phyloP scores from a whole-genome alignment of 345 rosid genomes.

The rapeseed (Brassica napus) region DNA sequence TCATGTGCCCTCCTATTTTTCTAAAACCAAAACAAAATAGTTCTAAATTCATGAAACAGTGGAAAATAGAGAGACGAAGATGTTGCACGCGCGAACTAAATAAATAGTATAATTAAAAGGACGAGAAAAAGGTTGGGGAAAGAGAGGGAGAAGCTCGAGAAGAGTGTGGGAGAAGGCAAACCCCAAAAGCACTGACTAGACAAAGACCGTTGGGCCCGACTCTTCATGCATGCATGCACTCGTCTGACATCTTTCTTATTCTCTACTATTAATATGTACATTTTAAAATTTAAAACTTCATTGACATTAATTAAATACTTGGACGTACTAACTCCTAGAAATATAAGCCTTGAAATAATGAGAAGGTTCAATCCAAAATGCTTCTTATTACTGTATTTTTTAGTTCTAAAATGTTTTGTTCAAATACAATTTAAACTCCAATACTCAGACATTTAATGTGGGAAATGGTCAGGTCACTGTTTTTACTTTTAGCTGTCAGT shows the following conservation, averaged over 20 bases:
- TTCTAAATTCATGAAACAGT: not conserved
- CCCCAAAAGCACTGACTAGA: slow-evolving; percentile 36
- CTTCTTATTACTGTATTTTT: not conserved
- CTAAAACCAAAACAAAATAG: not conserved
- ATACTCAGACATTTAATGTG: slow-evolving; percentile 23
- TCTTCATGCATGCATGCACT: slow-evolving; percentile 41
- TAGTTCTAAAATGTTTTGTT: slow-evolving; percentile 9
- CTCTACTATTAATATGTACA: not conserved
- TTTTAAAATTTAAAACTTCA: not conserved
- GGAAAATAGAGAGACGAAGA: not conserved
- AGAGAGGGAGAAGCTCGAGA: slow-evolving; percentile 37
- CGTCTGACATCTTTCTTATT: slow-evolving; percentile 26
- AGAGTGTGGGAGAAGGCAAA: slow-evolving; percentile 37
- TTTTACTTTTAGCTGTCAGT: slow-evolving; percentile 6
- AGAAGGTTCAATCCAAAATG: not conserved
- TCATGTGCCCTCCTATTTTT: not conserved
- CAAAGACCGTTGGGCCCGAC: slow-evolving; percentile 40
- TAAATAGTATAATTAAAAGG: not conserved
- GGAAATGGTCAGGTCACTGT: slow-evolving; percentile 12
- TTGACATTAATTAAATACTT: not conserved
- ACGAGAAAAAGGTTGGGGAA: slow-evolving; percentile 18
- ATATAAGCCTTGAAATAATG: not conserved
- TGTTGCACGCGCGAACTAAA: slow-evolving; percentile 18
- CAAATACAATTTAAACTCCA: slow-evolving; percentile 7
- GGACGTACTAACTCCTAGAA: not conserved